phyloP scores from a whole-genome alignment of 2,329 filamentous ascomycete species.

The Dissoconium aciculare region DNA sequence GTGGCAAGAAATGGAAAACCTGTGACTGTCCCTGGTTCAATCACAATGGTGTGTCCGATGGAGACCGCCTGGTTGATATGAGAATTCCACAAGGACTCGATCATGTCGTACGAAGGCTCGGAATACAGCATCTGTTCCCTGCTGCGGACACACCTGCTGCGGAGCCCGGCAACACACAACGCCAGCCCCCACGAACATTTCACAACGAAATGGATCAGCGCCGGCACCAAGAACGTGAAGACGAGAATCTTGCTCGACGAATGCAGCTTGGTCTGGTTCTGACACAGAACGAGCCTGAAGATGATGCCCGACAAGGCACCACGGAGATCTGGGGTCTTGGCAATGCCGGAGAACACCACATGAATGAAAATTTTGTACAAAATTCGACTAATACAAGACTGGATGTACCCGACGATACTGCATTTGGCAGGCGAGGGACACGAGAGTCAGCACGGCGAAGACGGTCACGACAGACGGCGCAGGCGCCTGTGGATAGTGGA shows the following conservation, averaged over 20 bases:
- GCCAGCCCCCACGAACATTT: conserved; percentile 2
- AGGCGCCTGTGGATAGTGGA: conserved; percentile 13
- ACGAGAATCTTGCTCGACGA: conserved; percentile 13
- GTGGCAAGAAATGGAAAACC: conserved; percentile 65
- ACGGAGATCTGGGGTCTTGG: conserved; percentile 26
- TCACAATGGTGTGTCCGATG: conserved; percentile 34
- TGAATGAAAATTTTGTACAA: conserved; percentile 44
- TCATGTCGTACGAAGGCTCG: conserved; percentile 23
- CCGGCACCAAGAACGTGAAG: conserved; percentile 27
- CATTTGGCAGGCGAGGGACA: conserved; percentile 20
- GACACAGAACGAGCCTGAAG: conserved; percentile 28
- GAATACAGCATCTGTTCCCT: conserved; percentile 7
- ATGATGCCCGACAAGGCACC: conserved; percentile 25
- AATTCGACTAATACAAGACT: conserved; percentile 21
- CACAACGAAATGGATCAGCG: conserved; percentile 8
- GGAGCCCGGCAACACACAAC: conserved; percentile 6
- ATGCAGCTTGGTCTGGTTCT: background rate
- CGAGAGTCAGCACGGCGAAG: conserved; percentile 18
- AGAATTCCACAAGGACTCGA: conserved; percentile 31
- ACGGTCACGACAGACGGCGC: conserved; percentile 9
- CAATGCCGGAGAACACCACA: conserved; percentile 40
- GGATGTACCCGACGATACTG: conserved; percentile 20
- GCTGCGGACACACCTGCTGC: conserved; percentile 3
- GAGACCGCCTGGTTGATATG: conserved; percentile 42
- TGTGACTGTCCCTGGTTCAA: conserved; percentile 75